Evolutionary conservation across 2,329 filamentous ascomycete species (phyloP).

Genomic region (Sporothrix euskadiensis): DNA sequence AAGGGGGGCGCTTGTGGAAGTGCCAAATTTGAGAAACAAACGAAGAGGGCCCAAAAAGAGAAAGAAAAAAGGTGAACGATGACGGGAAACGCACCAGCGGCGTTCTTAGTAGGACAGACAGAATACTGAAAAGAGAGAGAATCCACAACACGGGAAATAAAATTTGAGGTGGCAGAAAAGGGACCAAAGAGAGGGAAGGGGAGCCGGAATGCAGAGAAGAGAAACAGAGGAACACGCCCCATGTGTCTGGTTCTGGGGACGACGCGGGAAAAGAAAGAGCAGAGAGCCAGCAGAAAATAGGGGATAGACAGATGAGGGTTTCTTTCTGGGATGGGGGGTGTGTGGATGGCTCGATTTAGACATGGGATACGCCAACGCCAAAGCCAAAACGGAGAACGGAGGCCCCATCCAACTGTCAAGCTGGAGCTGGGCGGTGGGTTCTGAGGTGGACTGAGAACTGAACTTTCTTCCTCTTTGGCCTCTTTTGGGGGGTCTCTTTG

Average conservation of each 20-base stretch:
- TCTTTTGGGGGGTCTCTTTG: not conserved
- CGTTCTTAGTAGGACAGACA: not conserved
- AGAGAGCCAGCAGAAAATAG: not conserved
- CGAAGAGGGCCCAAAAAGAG: not conserved
- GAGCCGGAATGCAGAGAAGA: not conserved
- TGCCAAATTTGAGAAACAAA: slow-evolving; percentile 14
- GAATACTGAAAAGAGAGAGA: not conserved
- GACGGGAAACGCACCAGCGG: not conserved
- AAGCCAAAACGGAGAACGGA: slow-evolving; percentile 5
- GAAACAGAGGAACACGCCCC: slow-evolving; percentile 14
- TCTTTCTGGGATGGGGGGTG: slow-evolving; percentile 14
- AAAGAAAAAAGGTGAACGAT: slow-evolving; percentile 4
- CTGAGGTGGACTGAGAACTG: not conserved
- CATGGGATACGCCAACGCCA: not conserved
- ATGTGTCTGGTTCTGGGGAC: slow-evolving; percentile 26
- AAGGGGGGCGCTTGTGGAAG: slow-evolving; percentile 11
- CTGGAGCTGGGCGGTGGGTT: slow-evolving; percentile 19
- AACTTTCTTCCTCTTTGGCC: not conserved
- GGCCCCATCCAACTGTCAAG: slow-evolving; percentile 28
- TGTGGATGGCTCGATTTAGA: not conserved
- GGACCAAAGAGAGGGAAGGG: not conserved
- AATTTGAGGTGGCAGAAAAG: slow-evolving; percentile 21
- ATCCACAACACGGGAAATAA: slow-evolving; percentile 21
- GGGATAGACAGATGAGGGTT: not conserved
- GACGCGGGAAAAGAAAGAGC: not conserved